These are phyloP conservation scores for Phytophthora tubulina DNA, from an alignment of 352 stramenopile genomes.

Conservation along the genomic window DNA sequence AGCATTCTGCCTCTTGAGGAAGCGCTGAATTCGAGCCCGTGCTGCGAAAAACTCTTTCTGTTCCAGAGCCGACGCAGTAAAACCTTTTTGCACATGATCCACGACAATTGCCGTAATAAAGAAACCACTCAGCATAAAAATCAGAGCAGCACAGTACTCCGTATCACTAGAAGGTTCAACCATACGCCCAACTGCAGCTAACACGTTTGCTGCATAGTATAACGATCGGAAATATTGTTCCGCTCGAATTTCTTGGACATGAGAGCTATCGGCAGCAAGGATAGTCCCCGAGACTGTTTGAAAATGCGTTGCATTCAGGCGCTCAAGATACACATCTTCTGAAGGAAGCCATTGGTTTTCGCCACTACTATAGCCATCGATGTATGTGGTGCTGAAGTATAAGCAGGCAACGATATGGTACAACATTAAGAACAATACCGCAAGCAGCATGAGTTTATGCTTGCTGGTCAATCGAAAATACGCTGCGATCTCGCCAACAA, in stretches of 20 bases:
- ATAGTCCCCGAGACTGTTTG: constrained; percentile 35
- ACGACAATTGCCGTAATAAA: constrained; percentile 74
- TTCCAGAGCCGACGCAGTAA: constrained; percentile 72
- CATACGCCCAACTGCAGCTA: constrained; percentile 53
- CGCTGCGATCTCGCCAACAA: constrained; percentile 48
- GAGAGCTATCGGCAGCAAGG: constrained; percentile 26
- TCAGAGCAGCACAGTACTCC: constrained; percentile 58
- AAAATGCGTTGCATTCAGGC: constrained; percentile 49
- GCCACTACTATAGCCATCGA: constrained; percentile 54
- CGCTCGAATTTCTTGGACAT: constrained; percentile 45
- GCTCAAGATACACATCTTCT: constrained; percentile 50
- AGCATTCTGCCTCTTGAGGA: constrained; percentile 68
- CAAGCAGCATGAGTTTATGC: constrained; percentile 53
- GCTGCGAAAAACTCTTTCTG: constrained; percentile 77
- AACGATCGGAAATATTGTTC: constrained; percentile 69
- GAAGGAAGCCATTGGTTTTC: constrained; percentile 59
- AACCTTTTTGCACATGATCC: constrained; percentile 75
- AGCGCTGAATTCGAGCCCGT: constrained; percentile 64
- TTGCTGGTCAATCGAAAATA: constrained; percentile 53
- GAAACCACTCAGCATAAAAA: constrained; percentile 77
- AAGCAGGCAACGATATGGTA: constrained; percentile 67
- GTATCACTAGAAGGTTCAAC: constrained; percentile 61
- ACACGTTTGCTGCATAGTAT: constrained; percentile 66
- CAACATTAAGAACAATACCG: constrained; percentile 53
- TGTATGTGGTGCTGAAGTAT: constrained; percentile 58